Evolutionary conservation across 2,329 filamentous ascomycete species (phyloP).

Genomic region (Trichoderma guizhouense): DNA sequence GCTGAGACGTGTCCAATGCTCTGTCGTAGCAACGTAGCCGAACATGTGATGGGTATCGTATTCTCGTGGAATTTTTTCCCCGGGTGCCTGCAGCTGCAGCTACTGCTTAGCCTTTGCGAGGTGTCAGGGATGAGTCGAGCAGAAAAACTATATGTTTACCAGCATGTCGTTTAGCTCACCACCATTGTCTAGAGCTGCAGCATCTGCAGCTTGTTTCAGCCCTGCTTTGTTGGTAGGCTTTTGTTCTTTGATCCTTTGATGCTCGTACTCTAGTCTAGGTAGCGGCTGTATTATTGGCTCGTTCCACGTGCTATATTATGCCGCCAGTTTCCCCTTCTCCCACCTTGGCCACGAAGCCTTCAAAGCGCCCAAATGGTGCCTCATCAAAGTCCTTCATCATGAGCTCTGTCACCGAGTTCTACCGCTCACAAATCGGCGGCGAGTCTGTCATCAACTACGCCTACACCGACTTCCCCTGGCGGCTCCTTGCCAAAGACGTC

Average conservation of each 20-base stretch:
- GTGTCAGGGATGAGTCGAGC: conserved; percentile 1
- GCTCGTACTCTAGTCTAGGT: background rate
- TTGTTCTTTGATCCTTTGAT: background rate
- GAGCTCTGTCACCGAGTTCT: conserved; percentile 46
- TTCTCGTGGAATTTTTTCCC: background rate
- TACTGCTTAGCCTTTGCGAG: background rate
- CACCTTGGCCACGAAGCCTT: background rate
- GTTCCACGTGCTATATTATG: background rate
- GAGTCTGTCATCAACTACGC: conserved; percentile 56
- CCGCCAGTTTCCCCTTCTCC: background rate
- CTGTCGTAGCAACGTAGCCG: background rate
- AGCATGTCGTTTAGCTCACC: background rate
- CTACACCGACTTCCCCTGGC: conserved; percentile 56
- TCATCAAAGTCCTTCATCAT: conserved; percentile 23
- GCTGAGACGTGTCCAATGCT: background rate
- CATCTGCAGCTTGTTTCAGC: conserved; percentile 5
- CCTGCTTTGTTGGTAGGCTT: background rate
- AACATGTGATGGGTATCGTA: conserved; percentile 7
- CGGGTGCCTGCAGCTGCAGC: conserved; percentile 1
- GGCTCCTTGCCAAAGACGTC: conserved; percentile 50
- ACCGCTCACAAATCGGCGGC: conserved; percentile 57
- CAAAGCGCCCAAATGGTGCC: background rate
- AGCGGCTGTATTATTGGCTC: background rate
- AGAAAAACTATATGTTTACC: conserved; percentile 8
- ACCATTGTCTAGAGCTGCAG: background rate